Base-by-base conservation (phyloP, 2,329 filamentous ascomycete species). In the Fusarium sp. region DNA sequence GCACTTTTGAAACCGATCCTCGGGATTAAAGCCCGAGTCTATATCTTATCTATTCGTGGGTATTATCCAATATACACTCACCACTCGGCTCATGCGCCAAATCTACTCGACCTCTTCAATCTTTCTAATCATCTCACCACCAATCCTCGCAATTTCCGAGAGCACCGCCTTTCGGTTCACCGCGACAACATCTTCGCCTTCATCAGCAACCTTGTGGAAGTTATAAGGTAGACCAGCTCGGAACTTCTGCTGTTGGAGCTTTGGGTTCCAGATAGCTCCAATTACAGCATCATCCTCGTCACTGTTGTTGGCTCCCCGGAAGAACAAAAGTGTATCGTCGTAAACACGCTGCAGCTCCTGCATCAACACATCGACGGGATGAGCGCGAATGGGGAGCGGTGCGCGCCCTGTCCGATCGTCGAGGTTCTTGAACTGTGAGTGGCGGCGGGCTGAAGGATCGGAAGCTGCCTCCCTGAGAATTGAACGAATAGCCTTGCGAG, bases 371-470 rank as follows among this genome's bases (percentile, higher is more conserved):
- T 82, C 79, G 2, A 89, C 81, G 0, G 91, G 87, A n/a, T 90
- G 83, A 21, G 86, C 85, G 4, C 87, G 85, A 6, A 90, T 72
- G 33, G 84, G 83, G 11, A 79, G 77, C 64, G 74, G 79, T 52
- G 73, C 77, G 66, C 76, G 76, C 47, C 81, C 79, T n/a, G 81
- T 83, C 56, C 85, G 84, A 29, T 87, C 80, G 69, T 91, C 87
- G 33, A 97, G 83, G 76, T 97, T 97, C 80, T 97, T 97, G 83
- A 90, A 97, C 29, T 85, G 84, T n/a, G 78, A 78, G 36, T 83
- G 79, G 45, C 81, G 79, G 46, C 74, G 77, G 17, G 75, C 75
- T 62, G 80, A 66, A 62, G 75, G 72, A 37, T 79, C 73, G 58
- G 75, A 71, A 50, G 78, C 77, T 36, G 77, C 75, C 46, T 81